Evolutionary conservation across 2,329 filamentous ascomycete genomes (phyloP).

Genomic region (Tolypocladium tundrense): DNA sequence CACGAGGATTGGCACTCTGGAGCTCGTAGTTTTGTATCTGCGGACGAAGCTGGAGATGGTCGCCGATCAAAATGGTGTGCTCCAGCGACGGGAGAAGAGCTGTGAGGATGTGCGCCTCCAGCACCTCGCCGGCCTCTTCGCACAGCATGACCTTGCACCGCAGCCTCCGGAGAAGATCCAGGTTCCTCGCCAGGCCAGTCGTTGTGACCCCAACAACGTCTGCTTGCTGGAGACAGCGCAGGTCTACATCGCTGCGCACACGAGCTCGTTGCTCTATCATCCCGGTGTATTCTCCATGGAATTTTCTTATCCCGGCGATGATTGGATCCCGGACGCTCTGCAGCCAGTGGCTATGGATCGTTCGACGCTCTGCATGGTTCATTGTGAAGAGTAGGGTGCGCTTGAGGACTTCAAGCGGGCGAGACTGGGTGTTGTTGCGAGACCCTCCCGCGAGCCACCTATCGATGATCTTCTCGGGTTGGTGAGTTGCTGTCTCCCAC

Average conservation of each 20-base stretch:
- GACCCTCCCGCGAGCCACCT: slow-evolving; percentile 1
- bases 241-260: slow-evolving; percentile 5
- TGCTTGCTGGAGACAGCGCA: slow-evolving; percentile 25
- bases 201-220: slow-evolving; percentile 51
- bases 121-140: slow-evolving; percentile 59
- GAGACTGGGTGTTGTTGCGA: not conserved
- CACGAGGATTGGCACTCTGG: slow-evolving; percentile 36
- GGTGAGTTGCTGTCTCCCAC: not conserved
- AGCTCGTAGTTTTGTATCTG: slow-evolving; percentile 45
- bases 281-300: not conserved
- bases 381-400: not conserved
- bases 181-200: slow-evolving; percentile 42
- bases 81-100: slow-evolving; percentile 49
- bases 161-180: slow-evolving; percentile 37
- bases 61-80: slow-evolving; percentile 54
- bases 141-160: slow-evolving; percentile 48
- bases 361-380: slow-evolving; percentile 3
- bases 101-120: slow-evolving; percentile 53
- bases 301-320: slow-evolving; percentile 4
- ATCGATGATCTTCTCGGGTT: not conserved
- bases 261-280: slow-evolving; percentile 2
- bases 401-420: not conserved
- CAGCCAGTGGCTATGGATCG: slow-evolving; percentile 4
- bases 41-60: slow-evolving; percentile 52
- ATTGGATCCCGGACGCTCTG: slow-evolving; percentile 2